Conservation (phyloP, 352 stramenopile species). For the Phytophthora pini region DNA sequence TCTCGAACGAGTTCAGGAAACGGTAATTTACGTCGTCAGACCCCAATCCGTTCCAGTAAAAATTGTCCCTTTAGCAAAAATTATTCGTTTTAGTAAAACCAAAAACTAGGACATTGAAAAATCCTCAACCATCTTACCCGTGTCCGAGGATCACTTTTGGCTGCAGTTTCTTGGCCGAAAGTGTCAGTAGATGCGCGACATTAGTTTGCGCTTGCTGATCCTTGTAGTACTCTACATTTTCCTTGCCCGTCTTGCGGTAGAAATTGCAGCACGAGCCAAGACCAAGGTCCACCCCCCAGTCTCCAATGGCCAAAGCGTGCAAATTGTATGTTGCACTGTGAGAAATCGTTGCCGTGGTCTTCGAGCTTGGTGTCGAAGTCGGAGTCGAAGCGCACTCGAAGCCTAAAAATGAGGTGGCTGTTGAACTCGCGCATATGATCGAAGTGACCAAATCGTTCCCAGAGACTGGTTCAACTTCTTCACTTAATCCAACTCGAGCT, state of each 20-base stretch:
- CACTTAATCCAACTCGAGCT: conserved; percentile 15
- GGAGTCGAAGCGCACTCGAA: conserved; percentile 44
- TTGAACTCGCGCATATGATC: conserved; percentile 48
- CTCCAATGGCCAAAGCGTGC: conserved; percentile 73
- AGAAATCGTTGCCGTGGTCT: conserved; percentile 36
- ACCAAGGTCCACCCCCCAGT: conserved; percentile 69
- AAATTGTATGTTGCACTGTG: conserved; percentile 52
- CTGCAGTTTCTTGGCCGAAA: conserved; percentile 68
- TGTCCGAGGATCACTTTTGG: conserved; percentile 69
- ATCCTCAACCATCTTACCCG: conserved; percentile 38
- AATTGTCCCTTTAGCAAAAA: conserved; percentile 46
- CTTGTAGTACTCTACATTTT: conserved; percentile 71
- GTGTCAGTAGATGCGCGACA: conserved; percentile 59
- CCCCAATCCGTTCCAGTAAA: conserved; percentile 80
- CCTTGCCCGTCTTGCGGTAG: conserved; percentile 64
- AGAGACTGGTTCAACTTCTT: conserved; percentile 11
- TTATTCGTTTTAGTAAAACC: conserved; percentile 3
- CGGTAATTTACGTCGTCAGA: conserved; percentile 71
- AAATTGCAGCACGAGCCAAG: conserved; percentile 79
- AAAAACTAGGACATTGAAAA: neutral
- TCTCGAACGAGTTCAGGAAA: conserved; percentile 72
- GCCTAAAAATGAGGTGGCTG: conserved; percentile 49
- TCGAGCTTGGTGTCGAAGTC: conserved; percentile 14
- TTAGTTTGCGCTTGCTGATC: conserved; percentile 76
- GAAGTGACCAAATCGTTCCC: conserved; percentile 45